phyloP scores from a whole-genome alignment of 2,329 filamentous ascomycete species.

The Aspergillus novoparasiticus region DNA sequence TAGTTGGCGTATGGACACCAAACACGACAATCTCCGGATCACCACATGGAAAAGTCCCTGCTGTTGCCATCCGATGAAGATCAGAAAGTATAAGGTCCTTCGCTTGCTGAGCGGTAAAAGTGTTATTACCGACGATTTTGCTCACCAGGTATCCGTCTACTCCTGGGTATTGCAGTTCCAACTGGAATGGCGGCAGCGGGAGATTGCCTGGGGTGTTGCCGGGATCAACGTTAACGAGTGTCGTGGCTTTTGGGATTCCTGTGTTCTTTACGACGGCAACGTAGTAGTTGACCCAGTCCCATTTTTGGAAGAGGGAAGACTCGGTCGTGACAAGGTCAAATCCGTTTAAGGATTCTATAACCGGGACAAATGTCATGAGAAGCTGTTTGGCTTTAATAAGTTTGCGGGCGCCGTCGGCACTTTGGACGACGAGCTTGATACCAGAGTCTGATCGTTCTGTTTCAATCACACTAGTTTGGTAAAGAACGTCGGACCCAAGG shows the following conservation, averaged over 20 bases:
- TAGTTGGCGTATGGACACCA: constrained; percentile 41
- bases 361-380: constrained; percentile 41
- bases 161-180: constrained; percentile 14
- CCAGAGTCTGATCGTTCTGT: constrained; percentile 20
- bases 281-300: constrained; percentile 44
- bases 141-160: constrained; percentile 14
- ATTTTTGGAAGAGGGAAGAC: constrained; percentile 37
- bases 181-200: constrained; percentile 22
- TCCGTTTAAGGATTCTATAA: constrained; percentile 33
- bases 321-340: constrained; percentile 44
- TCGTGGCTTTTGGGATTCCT: constrained; percentile 33
- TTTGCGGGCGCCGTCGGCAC: constrained; percentile 26
- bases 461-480: constrained; percentile 24
- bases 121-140: constrained; percentile 14
- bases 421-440: constrained; percentile 29
- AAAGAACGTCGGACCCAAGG: constrained; percentile 29
- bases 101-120: constrained; percentile 28
- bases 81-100: constrained; percentile 14
- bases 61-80: constrained; percentile 17
- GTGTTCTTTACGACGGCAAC: constrained; percentile 42
- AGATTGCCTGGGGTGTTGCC: constrained; percentile 29
- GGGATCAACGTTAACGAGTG: constrained; percentile 29
- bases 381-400: constrained; percentile 41
- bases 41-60: constrained; percentile 9
- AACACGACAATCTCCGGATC: constrained; percentile 39